Base-by-base conservation (phyloP, 2,329 filamentous ascomycete species). In the Aspergillus calidoustus region DNA sequence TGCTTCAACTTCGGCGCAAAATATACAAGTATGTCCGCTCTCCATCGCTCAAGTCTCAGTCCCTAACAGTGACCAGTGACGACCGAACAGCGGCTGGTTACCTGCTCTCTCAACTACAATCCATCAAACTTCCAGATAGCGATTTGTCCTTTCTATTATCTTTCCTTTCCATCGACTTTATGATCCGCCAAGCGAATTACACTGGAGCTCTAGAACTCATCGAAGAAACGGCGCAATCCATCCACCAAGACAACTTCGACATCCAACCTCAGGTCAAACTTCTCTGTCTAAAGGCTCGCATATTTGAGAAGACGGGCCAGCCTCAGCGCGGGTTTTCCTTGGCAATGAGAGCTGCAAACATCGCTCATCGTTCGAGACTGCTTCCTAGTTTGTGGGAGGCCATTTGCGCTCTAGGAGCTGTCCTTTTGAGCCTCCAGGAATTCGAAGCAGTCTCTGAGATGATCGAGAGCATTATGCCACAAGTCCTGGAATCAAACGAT, bases 261-360 rank as follows among this genome's bases (percentile, higher is more conserved):
- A 79, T 94, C 31, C 82, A 87, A 4, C 83, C 91, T 25, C 88
- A 90, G 41, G 82, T 95, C 53, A 86, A 87, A 30, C 82, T 96
- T 0, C 84, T 96, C 15, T 83, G 91, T 3, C 77, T 89, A 53
- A 96, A 96, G 74, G 89, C 88, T 0, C 82, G 86, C 5, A 82
- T 96, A 3, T 87, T 92, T 59, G 85, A 87, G 58, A 85, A 84
- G 66, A 86, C 86, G 48, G 89, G 89, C 2, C 86, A 89, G 3
- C 85, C 92, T 0, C 86, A 91, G 68, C 86, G 90, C 62, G 92
- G 87, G 0, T 92, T 97, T 74, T 92, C 90, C 2, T 83, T 93
- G 5, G 88, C 88, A 4, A 82, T 96, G 69, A 85, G 91, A 48
- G 92, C 92, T 0, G 89, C 91, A 3, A 89, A 85, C 70, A 86